Evolutionary conservation across 768 basidiomycete species (phyloP), one percentile per base, ranked within the genome.

Genomic region (Leccinum uliginosum): DNA sequence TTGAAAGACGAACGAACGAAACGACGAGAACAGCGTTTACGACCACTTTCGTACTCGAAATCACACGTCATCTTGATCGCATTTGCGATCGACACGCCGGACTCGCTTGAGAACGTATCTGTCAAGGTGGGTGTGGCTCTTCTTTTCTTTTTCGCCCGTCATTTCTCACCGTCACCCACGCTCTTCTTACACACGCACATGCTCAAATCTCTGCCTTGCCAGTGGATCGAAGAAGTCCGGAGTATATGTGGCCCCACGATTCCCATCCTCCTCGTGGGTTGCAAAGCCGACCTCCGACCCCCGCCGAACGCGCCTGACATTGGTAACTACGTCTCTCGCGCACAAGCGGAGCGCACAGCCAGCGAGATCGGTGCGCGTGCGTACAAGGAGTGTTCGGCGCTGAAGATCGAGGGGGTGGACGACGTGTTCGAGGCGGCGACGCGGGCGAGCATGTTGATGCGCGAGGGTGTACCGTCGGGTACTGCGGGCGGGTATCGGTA

Each of bases 181-280:
- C 26, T 4, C 23, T 4, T 15, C 32, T 4, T 9, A 29, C n/a
- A 21, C 49, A n/a, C 19, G 5, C 23, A 6, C n/a, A 1, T 10
- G 15, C 50, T 32, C 38, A 23, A 32, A 21, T 23, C n/a, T 11
- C 48, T 14, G 1, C 6, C 6, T 1, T 0, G 0, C 4, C 65
- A 97, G 93, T 98, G 97, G 97, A 97, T 93, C 71, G 93, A 96
- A 73, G 97, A 98, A 77, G 97, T 98, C 12, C 86, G 95, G 55
- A 86, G 81, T n/a, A 95, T 98, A 67, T 98, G 97, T 72, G 97
- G 97, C 0, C 81, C 89, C 32, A 81, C 81, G 27, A 90, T 98
- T 61, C 97, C 97, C 27, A 93, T 99, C 53, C 80, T 99, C 49
- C 86, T 98, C 35, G 95, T 98, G 34, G 97, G 95, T 3, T 96